Conservation (phyloP, 2,329 filamentous ascomycete genomes). For the Aureobasidium musti region DNA sequence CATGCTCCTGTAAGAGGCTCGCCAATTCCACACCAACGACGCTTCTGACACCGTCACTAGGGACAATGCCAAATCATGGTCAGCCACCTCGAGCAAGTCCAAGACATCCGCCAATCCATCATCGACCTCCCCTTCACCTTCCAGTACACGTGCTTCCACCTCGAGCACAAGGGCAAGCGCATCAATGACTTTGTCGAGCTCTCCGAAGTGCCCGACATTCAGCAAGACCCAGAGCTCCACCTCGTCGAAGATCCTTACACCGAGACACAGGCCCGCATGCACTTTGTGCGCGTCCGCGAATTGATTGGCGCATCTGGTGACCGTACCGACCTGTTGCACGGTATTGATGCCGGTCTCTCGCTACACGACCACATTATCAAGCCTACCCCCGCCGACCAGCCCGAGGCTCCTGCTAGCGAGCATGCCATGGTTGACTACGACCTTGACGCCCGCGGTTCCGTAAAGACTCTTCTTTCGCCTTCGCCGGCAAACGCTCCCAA, state of each 20-base stretch:
- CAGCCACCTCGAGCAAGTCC: constrained; percentile 80
- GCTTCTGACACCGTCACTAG: constrained; percentile 1
- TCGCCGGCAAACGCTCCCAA: constrained; percentile 71
- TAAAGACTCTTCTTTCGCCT: constrained; percentile 70
- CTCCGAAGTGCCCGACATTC: constrained; percentile 80
- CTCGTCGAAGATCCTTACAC: constrained; percentile 95
- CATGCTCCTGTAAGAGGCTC: constrained; percentile 67
- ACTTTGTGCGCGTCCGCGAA: constrained; percentile 86
- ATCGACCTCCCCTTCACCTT: constrained; percentile 91
- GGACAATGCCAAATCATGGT: constrained; percentile 31
- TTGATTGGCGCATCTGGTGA: constrained; percentile 90
- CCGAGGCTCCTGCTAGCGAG: constrained; percentile 35
- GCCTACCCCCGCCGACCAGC: constrained; percentile 26
- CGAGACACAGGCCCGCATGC: constrained; percentile 96
- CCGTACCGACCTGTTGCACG: constrained; percentile 82
- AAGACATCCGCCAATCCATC: constrained; percentile 94
- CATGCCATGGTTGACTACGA: constrained; percentile 69
- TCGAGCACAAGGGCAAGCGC: constrained; percentile 83
- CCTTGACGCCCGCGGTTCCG: constrained; percentile 67
- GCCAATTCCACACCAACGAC: constrained; percentile 67
- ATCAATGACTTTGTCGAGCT: constrained; percentile 96
- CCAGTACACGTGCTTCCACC: constrained; percentile 98
- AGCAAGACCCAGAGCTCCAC: constrained; percentile 72
- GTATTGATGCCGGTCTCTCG: constrained; percentile 79
- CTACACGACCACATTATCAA: constrained; percentile 73